A percentile compares a stretch with the other conserved stretches of the same genome.
Conservation (phyloP, 2,329 filamentous ascomycete species). For the Microdochium nivale region DNA sequence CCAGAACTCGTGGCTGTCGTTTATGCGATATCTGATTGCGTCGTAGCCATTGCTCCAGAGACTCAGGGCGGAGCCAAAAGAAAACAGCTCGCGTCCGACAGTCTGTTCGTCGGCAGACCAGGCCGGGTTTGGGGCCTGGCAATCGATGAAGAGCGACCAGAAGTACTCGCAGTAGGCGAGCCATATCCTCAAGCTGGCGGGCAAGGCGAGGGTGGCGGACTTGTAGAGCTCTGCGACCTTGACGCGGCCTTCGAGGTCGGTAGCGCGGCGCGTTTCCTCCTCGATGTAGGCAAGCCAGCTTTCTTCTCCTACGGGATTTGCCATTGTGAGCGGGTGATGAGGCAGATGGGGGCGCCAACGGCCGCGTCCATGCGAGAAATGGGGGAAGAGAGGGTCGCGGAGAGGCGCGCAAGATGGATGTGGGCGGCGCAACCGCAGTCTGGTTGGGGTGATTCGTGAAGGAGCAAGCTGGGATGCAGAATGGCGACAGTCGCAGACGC, state of each 20-base stretch:
- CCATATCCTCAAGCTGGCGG: conserved; percentile 67
- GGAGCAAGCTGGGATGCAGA: too few relatives aligned
- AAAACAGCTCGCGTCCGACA: conserved; percentile 64
- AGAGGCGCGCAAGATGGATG: too few relatives aligned
- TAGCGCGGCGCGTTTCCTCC: conserved; percentile 54
- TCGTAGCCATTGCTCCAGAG: conserved; percentile 66
- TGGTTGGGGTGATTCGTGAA: too few relatives aligned
- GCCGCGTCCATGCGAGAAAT: background rate
- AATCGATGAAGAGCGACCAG: conserved; percentile 59
- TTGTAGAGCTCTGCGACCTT: conserved; percentile 65
- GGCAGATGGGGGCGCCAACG: background rate
- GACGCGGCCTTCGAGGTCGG: conserved; percentile 58
- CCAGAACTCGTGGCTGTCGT: conserved; percentile 73
- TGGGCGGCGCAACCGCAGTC: too few relatives aligned
- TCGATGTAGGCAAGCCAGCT: conserved; percentile 71
- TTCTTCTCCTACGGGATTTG: conserved; percentile 62
- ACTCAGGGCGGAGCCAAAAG: conserved; percentile 54
- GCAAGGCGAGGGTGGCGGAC: conserved; percentile 61
- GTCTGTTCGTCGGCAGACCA: conserved; percentile 61
- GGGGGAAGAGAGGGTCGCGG: too few relatives aligned
- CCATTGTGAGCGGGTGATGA: conserved; percentile 24
- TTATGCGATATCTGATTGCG: conserved; percentile 63
- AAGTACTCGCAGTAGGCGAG: conserved; percentile 72
- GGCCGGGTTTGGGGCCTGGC: conserved; percentile 44
- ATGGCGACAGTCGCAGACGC: too few relatives aligned